A percentile compares a stretch with the other conserved stretches of the same genome.
Evolutionary conservation across 768 basidiomycete species (phyloP).

Genomic region (Wakefieldia striispora): DNA sequence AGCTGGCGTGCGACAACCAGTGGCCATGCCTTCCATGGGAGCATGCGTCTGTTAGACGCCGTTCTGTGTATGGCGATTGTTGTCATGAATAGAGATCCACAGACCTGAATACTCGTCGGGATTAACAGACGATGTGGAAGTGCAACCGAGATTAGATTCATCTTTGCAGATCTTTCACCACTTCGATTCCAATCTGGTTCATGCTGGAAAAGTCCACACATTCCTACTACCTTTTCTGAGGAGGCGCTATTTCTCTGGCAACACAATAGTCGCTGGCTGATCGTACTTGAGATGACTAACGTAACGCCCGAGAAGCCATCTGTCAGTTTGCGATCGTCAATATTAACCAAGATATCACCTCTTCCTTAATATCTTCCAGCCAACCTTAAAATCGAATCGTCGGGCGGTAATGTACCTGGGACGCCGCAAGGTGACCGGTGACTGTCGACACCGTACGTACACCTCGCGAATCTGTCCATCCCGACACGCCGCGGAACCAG

Average conservation of each 20-base stretch:
- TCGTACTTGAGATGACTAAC: neutral
- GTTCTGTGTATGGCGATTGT: constrained; percentile 2
- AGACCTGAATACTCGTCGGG: constrained; percentile 15
- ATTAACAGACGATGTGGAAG: constrained; percentile 23
- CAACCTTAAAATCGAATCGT: constrained; percentile 22
- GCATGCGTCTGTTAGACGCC: constrained; percentile 14
- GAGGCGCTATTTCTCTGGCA: neutral
- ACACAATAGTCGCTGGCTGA: no score
- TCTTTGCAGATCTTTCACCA: constrained; percentile 21
- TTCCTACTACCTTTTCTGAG: neutral
- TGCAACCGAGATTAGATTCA: constrained; percentile 16
- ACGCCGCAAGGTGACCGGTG: constrained; percentile 4
- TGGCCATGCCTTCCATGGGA: constrained; percentile 11
- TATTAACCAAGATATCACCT: constrained; percentile 20
- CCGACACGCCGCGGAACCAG: constrained; percentile 14
- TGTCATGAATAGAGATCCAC: constrained; percentile 18
- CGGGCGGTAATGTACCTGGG: constrained; percentile 1
- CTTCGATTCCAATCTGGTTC: constrained; percentile 15
- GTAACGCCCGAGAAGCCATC: constrained; percentile 11
- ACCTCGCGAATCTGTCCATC: constrained; percentile 12
- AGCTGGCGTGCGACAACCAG: constrained; percentile 6
- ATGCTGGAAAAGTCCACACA: no score
- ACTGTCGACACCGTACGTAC: constrained; percentile 11
- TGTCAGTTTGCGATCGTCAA: constrained; percentile 12
- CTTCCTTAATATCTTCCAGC: constrained; percentile 6